Base-by-base conservation (phyloP, 345 rosid species). In the Moringa oleifera region DNA sequence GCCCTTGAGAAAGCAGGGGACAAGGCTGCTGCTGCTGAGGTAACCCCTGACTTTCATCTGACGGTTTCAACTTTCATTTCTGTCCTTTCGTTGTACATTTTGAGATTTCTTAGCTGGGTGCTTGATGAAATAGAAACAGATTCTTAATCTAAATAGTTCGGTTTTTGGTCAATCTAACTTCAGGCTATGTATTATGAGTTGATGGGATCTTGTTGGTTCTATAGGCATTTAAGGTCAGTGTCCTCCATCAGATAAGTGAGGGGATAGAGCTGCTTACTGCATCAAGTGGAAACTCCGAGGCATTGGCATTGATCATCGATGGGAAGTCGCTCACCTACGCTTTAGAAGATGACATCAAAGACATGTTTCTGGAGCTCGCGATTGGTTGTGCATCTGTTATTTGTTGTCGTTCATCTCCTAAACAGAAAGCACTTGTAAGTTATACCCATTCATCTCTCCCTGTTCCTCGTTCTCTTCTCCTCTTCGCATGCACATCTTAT, bases 381-480 rank as follows among this genome's bases (percentile, higher is more conserved):
- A 74, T 81, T 52, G 83, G 84, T 58, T 93, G 98, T 64, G 91
- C 98, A 53, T 93, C 98, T 12, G 96, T 90, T 68, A 90, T 94
- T 61, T 93, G 98, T 75, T 93, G 98, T 47, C 91, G 98, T 54
- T 86, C 97, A 52, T 90, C 98, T 65, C 99, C 97, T 51, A 94
- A 86, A 77, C 99, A 94, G 80, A 94, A 94, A 65, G 97, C 97
- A 61, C 72, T 88, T 52, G 99, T 93, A 86, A 75, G 82, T 75
- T 51, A 0, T 36, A 2, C 61, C n/a, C 21, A 51, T 33, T 45
- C 51, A 36, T 28, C 53, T 18, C 0, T 3, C 21, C 19, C 22
- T 17, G 7, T 52, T 64, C 20, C 23, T 46, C 41, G 61, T 59
- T 54, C 58, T 4, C 10, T 24, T n/a, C n/a, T n/a, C n/a, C n/a